Evolutionary conservation across 768 basidiomycete genomes (phyloP).

Genomic region (Cyclocybe aegerita): DNA sequence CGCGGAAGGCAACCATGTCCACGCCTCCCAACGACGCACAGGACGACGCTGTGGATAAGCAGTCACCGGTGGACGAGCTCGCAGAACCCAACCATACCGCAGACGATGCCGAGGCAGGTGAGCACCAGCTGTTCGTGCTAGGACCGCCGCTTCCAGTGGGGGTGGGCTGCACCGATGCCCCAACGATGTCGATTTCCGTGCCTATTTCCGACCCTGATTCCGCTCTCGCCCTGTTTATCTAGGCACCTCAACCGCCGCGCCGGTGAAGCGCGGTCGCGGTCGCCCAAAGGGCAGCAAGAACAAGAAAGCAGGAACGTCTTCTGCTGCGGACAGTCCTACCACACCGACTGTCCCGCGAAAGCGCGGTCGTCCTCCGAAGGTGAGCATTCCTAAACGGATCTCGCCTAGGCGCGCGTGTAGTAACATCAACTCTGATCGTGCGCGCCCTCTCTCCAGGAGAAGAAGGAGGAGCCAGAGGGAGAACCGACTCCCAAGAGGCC

Average conservation of each 20-base stretch:
- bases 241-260: slow-evolving; percentile 38
- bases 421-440: not conserved
- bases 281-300: slow-evolving; percentile 89
- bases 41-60: slow-evolving; percentile 53
- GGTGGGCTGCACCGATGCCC: too few species aligned
- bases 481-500: slow-evolving; percentile 62
- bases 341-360: slow-evolving; percentile 44
- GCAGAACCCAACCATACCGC: slow-evolving; percentile 41
- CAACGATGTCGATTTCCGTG: too few species aligned
- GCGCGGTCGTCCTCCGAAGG: slow-evolving; percentile 71
- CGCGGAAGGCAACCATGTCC: slow-evolving; percentile 51
- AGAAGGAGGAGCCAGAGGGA: slow-evolving; percentile 44
- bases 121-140: slow-evolving; percentile 24
- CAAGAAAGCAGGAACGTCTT: slow-evolving; percentile 41
- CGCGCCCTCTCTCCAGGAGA: slow-evolving; percentile 32
- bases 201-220: too few species aligned
- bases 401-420: too few species aligned
- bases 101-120: slow-evolving; percentile 40
- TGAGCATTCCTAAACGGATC: slow-evolving; percentile 23
- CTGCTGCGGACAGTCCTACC: slow-evolving; percentile 33
- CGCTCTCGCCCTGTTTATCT: slow-evolving; percentile 28
- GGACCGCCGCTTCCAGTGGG: too few species aligned
- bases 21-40: slow-evolving; percentile 53
- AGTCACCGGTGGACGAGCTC: slow-evolving; percentile 55
- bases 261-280: slow-evolving; percentile 78